Evolutionary conservation across 352 stramenopile genomes (phyloP).

Genomic region (Globisporangium megalacanthum): DNA sequence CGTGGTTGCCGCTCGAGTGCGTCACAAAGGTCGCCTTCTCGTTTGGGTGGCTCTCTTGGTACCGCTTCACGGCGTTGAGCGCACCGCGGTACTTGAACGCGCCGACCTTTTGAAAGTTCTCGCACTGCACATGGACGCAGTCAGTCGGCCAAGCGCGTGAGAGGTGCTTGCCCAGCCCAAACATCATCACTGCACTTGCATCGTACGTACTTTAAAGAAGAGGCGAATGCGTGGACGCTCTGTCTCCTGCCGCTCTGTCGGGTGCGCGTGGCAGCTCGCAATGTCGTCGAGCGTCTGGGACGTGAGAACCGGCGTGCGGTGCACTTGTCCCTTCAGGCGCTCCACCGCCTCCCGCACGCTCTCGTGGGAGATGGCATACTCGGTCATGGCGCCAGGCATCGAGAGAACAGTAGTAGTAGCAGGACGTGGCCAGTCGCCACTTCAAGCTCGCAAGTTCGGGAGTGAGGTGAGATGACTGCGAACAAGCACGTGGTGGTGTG

Average conservation of each 20-base stretch:
- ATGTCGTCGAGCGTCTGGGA: constrained; percentile 46
- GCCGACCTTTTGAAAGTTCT: constrained; percentile 78
- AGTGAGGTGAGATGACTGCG: background rate
- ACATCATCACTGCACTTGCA: background rate
- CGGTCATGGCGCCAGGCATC: background rate
- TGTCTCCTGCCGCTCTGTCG: background rate
- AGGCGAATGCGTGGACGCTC: constrained; percentile 18
- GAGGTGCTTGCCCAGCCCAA: no score
- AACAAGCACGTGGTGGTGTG: no score
- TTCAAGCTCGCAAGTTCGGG: background rate
- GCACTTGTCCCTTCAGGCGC: constrained; percentile 48
- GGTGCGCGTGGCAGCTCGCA: constrained; percentile 14
- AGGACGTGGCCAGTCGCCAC: background rate
- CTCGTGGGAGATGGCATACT: constrained; percentile 55
- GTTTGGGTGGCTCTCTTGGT: constrained; percentile 21
- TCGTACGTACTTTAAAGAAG: constrained; percentile 60
- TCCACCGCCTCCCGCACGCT: constrained; percentile 42
- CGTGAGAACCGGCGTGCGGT: constrained; percentile 66
- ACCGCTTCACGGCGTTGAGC: constrained; percentile 57
- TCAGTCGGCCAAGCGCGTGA: background rate
- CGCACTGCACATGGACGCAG: constrained; percentile 31
- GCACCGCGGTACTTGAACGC: constrained; percentile 85
- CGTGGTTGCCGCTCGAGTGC: constrained; percentile 91
- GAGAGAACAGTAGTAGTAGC: background rate
- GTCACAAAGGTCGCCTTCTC: constrained; percentile 58